These are phyloP conservation scores for Lecanosticta acicola DNA, from an alignment of 2,329 filamentous ascomycete genomes.

Conservation along the genomic window DNA sequence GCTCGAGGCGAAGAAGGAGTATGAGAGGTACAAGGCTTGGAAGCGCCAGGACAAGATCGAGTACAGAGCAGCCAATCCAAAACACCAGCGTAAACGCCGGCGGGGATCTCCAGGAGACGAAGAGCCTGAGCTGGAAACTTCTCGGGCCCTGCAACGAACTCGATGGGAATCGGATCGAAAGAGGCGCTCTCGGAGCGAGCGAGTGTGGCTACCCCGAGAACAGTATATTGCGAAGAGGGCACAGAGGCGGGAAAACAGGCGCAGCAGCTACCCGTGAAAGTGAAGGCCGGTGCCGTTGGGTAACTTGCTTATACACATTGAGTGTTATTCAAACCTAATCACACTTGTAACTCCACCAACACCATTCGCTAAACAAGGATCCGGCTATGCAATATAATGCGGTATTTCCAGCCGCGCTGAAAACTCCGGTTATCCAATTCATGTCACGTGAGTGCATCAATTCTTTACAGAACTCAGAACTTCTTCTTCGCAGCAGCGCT, in stretches of 20 bases:
- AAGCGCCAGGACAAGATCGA: neutral
- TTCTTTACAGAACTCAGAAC: constrained; percentile 6
- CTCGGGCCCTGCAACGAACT: too few species aligned
- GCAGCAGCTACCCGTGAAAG: too few species aligned
- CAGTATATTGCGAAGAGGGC: neutral
- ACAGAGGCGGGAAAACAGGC: neutral
- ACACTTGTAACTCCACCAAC: neutral
- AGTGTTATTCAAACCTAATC: neutral
- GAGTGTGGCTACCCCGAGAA: neutral
- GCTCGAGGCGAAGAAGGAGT: neutral
- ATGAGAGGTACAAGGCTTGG: neutral
- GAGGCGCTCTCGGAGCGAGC: too few species aligned
- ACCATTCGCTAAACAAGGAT: neutral
- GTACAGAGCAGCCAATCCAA: too few species aligned
- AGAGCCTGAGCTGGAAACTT: too few species aligned
- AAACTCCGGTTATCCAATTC: neutral
- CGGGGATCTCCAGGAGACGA: too few species aligned
- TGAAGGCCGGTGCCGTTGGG: too few species aligned
- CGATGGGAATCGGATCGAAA: too few species aligned
- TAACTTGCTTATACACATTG: neutral
- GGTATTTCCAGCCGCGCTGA: neutral
- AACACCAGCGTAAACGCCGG: too few species aligned
- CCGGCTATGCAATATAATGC: neutral
- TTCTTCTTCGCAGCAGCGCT: constrained; percentile 31
- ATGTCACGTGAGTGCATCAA: neutral